Percentiles rank a stretch among this genome's conserved stretches.
These are phyloP conservation scores for Globisporangium echinulatum DNA, from an alignment of 352 stramenopile species.

Conservation along the genomic window DNA sequence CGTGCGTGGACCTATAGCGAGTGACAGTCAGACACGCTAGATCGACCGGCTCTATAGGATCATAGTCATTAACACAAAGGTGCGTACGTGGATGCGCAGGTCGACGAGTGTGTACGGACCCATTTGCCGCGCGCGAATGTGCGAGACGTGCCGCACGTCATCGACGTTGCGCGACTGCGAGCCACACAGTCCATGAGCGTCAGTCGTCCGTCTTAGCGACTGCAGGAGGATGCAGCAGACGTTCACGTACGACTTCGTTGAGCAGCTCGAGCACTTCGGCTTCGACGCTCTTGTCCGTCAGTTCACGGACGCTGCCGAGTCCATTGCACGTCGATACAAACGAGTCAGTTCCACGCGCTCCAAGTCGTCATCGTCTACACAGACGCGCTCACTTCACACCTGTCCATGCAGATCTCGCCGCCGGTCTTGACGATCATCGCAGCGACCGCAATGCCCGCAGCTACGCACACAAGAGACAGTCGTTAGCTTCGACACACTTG, in stretches of 20 bases:
- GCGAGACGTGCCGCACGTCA: conserved; percentile 69
- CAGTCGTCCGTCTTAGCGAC: background rate
- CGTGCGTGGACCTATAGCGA: conserved; percentile 48
- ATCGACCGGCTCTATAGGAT: too few species aligned
- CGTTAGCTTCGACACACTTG: too few species aligned
- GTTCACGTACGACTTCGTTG: conserved; percentile 52
- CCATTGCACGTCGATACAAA: too few species aligned
- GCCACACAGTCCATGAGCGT: background rate
- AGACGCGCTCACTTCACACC: conserved; percentile 15
- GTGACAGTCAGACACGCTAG: background rate
- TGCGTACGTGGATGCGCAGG: conserved; percentile 73
- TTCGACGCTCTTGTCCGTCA: conserved; percentile 83
- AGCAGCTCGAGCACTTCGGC: conserved; percentile 70
- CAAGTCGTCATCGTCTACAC: too few species aligned
- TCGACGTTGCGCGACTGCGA: conserved; percentile 67
- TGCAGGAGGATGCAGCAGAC: background rate
- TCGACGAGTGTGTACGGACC: conserved; percentile 84
- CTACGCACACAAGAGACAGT: conserved; percentile 11
- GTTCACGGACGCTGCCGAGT: conserved; percentile 53
- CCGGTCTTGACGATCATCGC: conserved; percentile 88
- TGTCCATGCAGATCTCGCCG: conserved; percentile 78
- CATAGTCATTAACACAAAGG: background rate
- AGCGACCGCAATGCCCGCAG: conserved; percentile 78
- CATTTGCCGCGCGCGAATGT: conserved; percentile 82
- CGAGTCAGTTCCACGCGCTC: background rate